phyloP scores from a whole-genome alignment of 306 rosid species.

The Prunus salicina region DNA sequence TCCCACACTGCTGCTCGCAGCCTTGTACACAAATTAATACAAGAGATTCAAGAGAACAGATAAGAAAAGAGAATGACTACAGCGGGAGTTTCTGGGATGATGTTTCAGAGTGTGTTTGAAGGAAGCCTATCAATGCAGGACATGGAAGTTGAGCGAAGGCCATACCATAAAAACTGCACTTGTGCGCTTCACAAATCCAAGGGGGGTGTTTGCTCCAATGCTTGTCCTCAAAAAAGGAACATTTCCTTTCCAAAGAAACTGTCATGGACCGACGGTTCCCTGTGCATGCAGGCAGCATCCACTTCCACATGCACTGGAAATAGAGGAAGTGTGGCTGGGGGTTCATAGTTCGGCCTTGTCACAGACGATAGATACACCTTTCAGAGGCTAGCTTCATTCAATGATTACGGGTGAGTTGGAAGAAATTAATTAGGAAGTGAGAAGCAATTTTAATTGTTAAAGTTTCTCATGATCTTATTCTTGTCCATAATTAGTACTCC shows the following conservation, averaged over 20 bases:
- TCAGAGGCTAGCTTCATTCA: neutral
- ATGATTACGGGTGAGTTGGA: neutral
- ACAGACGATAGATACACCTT: neutral
- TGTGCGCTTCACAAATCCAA: conserved; percentile 29
- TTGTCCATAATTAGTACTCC: neutral
- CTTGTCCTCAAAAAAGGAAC: conserved; percentile 8
- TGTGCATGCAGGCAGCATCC: neutral
- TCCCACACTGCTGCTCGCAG: neutral
- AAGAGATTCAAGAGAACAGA: neutral
- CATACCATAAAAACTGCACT: conserved; percentile 47
- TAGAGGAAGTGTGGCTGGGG: neutral
- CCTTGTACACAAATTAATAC: neutral
- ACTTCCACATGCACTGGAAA: neutral
- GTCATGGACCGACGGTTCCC: neutral
- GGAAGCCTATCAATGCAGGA: conserved; percentile 54
- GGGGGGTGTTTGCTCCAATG: neutral
- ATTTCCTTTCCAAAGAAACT: conserved; percentile 32
- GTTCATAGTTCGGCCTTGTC: neutral
- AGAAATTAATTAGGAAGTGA: neutral
- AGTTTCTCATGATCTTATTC: neutral
- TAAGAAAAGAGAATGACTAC: conserved; percentile 29
- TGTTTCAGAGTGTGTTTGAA: conserved; percentile 47
- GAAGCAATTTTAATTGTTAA: neutral
- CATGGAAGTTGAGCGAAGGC: conserved; percentile 48
- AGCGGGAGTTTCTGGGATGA: conserved; percentile 28